Conservation (phyloP, 768 basidiomycete species). For the Auricularia cornea region DNA sequence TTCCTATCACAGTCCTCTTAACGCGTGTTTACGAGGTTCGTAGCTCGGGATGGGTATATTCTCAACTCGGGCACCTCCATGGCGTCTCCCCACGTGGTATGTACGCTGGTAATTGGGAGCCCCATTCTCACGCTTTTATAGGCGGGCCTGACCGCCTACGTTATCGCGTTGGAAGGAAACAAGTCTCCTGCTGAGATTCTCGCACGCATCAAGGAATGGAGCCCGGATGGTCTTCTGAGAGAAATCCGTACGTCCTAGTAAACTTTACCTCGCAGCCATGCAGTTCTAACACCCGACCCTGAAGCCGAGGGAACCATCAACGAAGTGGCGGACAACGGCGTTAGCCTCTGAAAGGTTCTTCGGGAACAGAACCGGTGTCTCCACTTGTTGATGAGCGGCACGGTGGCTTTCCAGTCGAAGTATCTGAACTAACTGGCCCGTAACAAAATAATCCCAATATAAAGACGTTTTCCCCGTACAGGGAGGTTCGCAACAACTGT, state of each 20-base stretch:
- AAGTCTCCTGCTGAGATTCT: slow-evolving; percentile 23
- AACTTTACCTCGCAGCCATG: background rate
- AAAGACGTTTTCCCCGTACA: too few species aligned
- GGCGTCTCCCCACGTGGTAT: slow-evolving; percentile 73
- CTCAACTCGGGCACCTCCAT: slow-evolving; percentile 82
- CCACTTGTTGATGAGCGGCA: too few species aligned
- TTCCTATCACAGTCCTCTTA: background rate
- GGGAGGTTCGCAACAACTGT: too few species aligned
- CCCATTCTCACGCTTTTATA: too few species aligned
- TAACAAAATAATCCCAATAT: too few species aligned
- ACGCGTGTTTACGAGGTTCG: slow-evolving; percentile 45
- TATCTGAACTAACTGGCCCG: too few species aligned
- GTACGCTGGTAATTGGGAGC: too few species aligned
- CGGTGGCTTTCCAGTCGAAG: too few species aligned
- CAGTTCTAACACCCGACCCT: background rate
- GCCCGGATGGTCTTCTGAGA: slow-evolving; percentile 21
- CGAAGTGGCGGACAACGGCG: too few species aligned
- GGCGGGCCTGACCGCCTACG: slow-evolving; percentile 32
- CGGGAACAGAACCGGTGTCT: too few species aligned
- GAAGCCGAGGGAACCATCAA: background rate
- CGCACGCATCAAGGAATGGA: slow-evolving; percentile 19
- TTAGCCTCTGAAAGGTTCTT: too few species aligned
- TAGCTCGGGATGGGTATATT: too few species aligned
- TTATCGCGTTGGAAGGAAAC: slow-evolving; percentile 25
- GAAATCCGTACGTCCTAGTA: slow-evolving; percentile 12